A percentile compares a stretch with the other conserved stretches of the same genome.
These are phyloP conservation scores for Calonectria pauciramosa DNA, from an alignment of 2,329 filamentous ascomycete genomes.

Conservation along the genomic window DNA sequence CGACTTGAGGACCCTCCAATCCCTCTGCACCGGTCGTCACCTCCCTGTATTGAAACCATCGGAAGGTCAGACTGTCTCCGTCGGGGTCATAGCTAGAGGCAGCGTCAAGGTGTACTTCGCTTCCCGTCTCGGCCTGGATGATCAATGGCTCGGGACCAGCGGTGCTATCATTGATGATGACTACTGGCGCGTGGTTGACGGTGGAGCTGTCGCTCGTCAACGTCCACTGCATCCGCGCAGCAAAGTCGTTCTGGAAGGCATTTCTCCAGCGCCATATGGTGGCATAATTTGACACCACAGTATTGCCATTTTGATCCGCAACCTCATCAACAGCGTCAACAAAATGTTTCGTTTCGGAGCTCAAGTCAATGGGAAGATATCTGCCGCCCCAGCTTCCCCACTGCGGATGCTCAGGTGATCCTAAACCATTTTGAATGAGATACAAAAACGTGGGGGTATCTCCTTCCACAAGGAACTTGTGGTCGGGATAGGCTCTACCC, in stretches of 20 bases:
- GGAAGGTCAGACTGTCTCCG: neutral
- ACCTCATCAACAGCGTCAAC: constrained; percentile 47
- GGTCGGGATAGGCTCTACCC: constrained; percentile 59
- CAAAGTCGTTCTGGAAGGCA: constrained; percentile 58
- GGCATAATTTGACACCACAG: constrained; percentile 46
- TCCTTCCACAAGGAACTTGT: constrained; percentile 63
- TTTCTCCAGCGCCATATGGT: constrained; percentile 59
- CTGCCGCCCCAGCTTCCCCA: constrained; percentile 64
- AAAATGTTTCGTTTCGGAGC: constrained; percentile 39
- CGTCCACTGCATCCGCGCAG: constrained; percentile 56
- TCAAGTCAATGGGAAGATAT: constrained; percentile 51
- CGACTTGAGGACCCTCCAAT: neutral
- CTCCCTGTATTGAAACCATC: neutral
- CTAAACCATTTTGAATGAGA: constrained; percentile 45
- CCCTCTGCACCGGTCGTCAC: neutral
- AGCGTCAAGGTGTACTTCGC: neutral
- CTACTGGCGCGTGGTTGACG: constrained; percentile 62
- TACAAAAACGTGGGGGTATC: constrained; percentile 65
- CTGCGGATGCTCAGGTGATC: constrained; percentile 57
- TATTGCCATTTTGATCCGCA: constrained; percentile 43
- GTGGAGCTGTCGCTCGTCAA: constrained; percentile 41
- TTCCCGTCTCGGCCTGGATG: constrained; percentile 53
- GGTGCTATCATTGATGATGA: constrained; percentile 55
- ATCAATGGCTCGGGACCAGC: constrained; percentile 53
- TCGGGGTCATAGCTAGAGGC: neutral